Conservation (phyloP, 768 basidiomycete genomes). For the Xanthoconium stramineum region DNA sequence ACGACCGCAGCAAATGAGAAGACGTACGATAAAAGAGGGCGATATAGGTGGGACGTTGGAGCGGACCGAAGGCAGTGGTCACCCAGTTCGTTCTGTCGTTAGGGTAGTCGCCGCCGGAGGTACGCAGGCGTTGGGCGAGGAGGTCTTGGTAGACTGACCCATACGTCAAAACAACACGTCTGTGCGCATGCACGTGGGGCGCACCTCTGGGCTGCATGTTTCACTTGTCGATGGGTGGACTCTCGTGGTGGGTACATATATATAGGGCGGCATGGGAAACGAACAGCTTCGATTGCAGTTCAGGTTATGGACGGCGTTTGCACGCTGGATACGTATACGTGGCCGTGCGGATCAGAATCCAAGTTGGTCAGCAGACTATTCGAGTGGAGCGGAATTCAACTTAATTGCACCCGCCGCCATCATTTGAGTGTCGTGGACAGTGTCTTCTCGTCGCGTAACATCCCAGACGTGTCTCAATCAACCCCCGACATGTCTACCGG, state of each 20-base stretch:
- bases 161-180: no score
- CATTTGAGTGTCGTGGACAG: no score
- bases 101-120: background rate
- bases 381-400: no score
- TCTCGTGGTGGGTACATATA: background rate
- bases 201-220: background rate
- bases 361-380: no score
- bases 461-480: no score
- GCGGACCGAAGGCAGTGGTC: slow-evolving; percentile 1
- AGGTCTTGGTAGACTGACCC: slow-evolving; percentile 3
- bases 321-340: background rate
- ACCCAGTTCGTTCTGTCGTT: slow-evolving; percentile 3
- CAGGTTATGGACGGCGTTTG: no score
- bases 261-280: background rate
- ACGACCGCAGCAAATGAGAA: background rate
- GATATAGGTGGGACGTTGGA: slow-evolving; percentile 5
- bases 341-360: no score
- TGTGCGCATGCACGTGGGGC: background rate
- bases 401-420: no score
- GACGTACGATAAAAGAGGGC: slow-evolving; percentile 8
- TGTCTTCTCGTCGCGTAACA: no score
- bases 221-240: background rate
- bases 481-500: slow-evolving; percentile 22
- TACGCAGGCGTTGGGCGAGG: background rate
- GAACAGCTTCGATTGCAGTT: background rate